These are phyloP conservation scores for Pestalotiopsis sp. DNA, from an alignment of 2,329 filamentous ascomycete genomes.

Conservation along the genomic window DNA sequence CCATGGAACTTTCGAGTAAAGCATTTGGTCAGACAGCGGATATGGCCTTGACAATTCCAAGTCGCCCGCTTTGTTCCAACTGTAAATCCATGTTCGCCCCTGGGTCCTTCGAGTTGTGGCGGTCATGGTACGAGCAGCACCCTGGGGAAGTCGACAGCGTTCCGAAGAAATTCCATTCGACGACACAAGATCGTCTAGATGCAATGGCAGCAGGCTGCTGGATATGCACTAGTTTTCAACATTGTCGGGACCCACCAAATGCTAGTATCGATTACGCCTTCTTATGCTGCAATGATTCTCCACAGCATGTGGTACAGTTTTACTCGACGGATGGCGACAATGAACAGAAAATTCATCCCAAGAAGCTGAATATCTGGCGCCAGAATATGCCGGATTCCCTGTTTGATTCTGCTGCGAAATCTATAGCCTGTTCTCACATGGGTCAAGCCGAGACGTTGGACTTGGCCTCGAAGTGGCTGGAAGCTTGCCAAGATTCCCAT, in stretches of 20 bases:
- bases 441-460: neutral
- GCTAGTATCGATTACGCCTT: neutral
- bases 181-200: neutral
- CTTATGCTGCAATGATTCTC: neutral
- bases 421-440: neutral
- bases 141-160: neutral
- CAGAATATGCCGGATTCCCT: neutral
- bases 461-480: neutral
- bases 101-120: neutral
- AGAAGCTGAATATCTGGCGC: neutral
- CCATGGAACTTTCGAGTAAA: neutral
- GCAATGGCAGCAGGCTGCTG: neutral
- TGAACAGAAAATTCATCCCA: neutral
- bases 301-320: neutral
- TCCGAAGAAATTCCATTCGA: neutral
- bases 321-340: neutral
- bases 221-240: neutral
- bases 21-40: neutral
- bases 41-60: neutral
- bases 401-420: neutral
- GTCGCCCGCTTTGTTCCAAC: neutral
- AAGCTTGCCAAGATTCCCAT: neutral
- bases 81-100: neutral
- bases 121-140: neutral
- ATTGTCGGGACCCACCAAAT: neutral